A percentile compares a stretch with the other conserved stretches of the same genome.
Evolutionary conservation across 768 basidiomycete genomes (phyloP).

Genomic region (Xerocomus brunneocitrinus): DNA sequence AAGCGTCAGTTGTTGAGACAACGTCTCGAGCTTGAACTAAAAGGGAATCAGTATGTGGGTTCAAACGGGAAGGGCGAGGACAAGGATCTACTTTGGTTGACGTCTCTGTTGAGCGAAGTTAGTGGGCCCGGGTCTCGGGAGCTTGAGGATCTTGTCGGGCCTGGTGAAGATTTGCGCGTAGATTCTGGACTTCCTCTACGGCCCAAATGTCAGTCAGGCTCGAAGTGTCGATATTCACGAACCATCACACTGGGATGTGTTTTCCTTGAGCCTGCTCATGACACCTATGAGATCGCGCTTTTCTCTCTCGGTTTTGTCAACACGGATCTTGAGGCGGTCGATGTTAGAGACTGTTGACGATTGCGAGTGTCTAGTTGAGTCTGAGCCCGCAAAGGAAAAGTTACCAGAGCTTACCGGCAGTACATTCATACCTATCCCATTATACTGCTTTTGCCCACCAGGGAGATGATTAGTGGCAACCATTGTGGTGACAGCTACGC

Average conservation of each 20-base stretch:
- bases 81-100: slow-evolving; percentile 58
- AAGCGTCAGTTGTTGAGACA: slow-evolving; percentile 76
- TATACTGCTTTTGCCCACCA: too few relatives aligned
- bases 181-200: slow-evolving; percentile 65
- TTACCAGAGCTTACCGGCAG: too few relatives aligned
- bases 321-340: slow-evolving; percentile 51
- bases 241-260: slow-evolving; percentile 74
- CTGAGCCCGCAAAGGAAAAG: too few relatives aligned
- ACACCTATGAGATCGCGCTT: slow-evolving; percentile 85
- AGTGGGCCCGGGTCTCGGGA: slow-evolving; percentile 64
- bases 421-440: too few relatives aligned
- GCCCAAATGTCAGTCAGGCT: background rate
- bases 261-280: slow-evolving; percentile 77
- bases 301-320: slow-evolving; percentile 80
- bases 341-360: slow-evolving; percentile 60
- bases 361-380: slow-evolving; percentile 34
- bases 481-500: too few relatives aligned
- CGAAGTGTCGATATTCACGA: slow-evolving; percentile 11
- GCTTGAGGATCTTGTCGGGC: slow-evolving; percentile 68
- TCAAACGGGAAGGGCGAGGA: background rate
- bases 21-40: slow-evolving; percentile 83
- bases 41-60: background rate
- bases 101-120: slow-evolving; percentile 70
- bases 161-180: slow-evolving; percentile 67
- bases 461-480: too few relatives aligned